Conservation (phyloP, 805 yeast species). For the Cyberlindnera maritima region DNA sequence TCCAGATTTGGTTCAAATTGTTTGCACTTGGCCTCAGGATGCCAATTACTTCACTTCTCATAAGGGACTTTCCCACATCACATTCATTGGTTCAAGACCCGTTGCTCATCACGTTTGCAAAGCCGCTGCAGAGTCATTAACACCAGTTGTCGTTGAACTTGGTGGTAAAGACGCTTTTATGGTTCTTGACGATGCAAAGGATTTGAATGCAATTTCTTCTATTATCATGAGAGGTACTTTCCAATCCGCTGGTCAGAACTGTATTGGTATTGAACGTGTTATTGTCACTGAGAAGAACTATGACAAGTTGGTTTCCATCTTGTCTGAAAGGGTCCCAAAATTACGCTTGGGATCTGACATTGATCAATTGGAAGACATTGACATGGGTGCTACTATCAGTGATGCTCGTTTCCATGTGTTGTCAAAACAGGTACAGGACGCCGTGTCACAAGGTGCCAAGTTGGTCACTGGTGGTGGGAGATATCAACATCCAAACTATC, state of each 20-base stretch:
- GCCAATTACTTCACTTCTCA: constrained; percentile 87
- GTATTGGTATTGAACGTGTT: constrained; percentile 96
- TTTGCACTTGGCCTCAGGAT: constrained; percentile 84
- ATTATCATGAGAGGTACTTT: constrained; percentile 92
- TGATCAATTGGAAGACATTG: constrained; percentile 86
- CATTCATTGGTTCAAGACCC: constrained; percentile 94
- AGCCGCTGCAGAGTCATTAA: constrained; percentile 81
- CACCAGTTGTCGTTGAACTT: constrained; percentile 92
- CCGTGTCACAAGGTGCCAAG: constrained; percentile 78
- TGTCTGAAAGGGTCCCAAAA: constrained; percentile 54
- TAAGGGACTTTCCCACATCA: constrained; percentile 78
- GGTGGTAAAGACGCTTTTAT: constrained; percentile 96
- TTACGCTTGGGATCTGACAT: constrained; percentile 87
- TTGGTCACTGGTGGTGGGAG: constrained; percentile 79
- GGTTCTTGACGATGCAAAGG: constrained; percentile 76
- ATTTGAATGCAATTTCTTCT: constrained; percentile 60
- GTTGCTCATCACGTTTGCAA: constrained; percentile 86
- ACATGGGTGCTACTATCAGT: constrained; percentile 94
- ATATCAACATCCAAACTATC: constrained; percentile 84
- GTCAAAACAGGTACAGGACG: constrained; percentile 66
- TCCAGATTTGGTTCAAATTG: constrained; percentile 82
- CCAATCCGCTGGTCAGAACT: constrained; percentile 97
- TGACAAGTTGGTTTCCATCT: constrained; percentile 53
- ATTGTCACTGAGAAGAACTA: constrained; percentile 74
- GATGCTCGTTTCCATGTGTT: constrained; percentile 68